Conservation (phyloP, 805 yeast genomes). For the Candida palmyrensis region DNA sequence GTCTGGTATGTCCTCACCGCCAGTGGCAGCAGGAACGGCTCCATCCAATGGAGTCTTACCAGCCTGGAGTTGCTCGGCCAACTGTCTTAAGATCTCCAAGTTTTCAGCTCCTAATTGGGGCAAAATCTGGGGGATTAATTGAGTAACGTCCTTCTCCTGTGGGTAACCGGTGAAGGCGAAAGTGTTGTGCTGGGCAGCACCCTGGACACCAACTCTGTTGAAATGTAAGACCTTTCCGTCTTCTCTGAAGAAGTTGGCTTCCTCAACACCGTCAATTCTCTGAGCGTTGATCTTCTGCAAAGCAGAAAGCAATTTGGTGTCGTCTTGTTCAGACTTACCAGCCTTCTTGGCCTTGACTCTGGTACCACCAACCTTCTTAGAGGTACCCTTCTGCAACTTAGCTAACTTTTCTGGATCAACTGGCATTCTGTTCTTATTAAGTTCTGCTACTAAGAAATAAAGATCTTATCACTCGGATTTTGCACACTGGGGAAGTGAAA, state of each 20-base stretch:
- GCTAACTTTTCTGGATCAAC: conserved; percentile 93
- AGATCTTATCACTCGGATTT: not conserved
- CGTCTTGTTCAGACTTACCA: conserved; percentile 72
- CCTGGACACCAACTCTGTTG: conserved; percentile 94
- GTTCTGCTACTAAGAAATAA: not conserved
- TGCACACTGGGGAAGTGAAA: conserved; percentile 1
- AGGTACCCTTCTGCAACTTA: conserved; percentile 79
- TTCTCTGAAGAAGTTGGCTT: conserved; percentile 96
- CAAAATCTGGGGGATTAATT: conserved; percentile 88
- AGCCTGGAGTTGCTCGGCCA: conserved; percentile 83
- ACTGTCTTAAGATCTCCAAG: conserved; percentile 78
- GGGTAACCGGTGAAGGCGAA: conserved; percentile 94
- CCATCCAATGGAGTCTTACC: conserved; percentile 46
- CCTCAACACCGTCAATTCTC: conserved; percentile 85
- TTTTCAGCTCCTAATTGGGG: conserved; percentile 97
- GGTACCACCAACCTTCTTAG: conserved; percentile 75
- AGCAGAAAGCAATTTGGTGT: conserved; percentile 84
- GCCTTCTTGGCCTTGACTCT: conserved; percentile 90
- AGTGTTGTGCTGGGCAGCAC: conserved; percentile 85
- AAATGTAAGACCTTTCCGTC: conserved; percentile 96
- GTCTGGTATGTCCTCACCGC: conserved; percentile 61
- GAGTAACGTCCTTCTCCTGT: conserved; percentile 87
- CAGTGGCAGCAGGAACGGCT: conserved; percentile 41
- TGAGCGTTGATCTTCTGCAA: conserved; percentile 86
- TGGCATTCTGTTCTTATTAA: conserved; percentile 50